Evolutionary conservation across 306 rosid genomes (phyloP), one percentile per base, ranked within the genome.

Genomic region (Pterocarpus macrocarpus): DNA sequence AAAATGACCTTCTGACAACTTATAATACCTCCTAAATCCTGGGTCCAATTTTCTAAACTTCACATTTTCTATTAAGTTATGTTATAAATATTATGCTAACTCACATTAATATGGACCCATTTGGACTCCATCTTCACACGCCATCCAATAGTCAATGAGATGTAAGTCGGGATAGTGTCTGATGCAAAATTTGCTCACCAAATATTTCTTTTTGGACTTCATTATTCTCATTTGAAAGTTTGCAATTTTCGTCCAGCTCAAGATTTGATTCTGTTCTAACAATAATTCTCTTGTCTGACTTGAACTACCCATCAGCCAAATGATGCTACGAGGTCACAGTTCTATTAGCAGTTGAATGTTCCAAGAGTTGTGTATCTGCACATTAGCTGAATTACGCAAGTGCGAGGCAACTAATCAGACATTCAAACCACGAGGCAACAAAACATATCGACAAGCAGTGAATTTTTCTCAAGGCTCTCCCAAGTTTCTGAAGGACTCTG

Each of bases 251-350:
- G 22, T 62, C 62, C 35, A 5, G 9, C 73, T 56, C 17, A 5
- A 32, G 44, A 2, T 69, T 69, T 82, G 63, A 62, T 45, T 69
- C 64, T 52, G 41, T 74, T 49, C 80, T 69, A 38, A 64, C 64
- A 52, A 61, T 5, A 39, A 14, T 47, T 53, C 5, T 35, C 2
- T 22, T 50, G 39, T 49, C 4, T 71, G 36, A 50, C 5, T 17
- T 39, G 55, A 44, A 35, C 5, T 53, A 63, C 53, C 10, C 5
- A 5, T 14, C 75, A 68, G 78, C 1, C 4, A 7, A 47, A 47
- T 62, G 69, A 82, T 0, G 39, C 11, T 16, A 13, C 61, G 84
- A 69, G 71, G 39, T 74, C 15, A 17, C 52, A 16, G n/a, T 52
- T 44, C 30, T 65, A 12, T 52, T 45, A 5, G 69, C 55, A 32